Percentiles rank a stretch among this genome's conserved stretches.
phyloP scores from a whole-genome alignment of 2,329 filamentous ascomycete species.

The Cercospora zeae-maydis region DNA sequence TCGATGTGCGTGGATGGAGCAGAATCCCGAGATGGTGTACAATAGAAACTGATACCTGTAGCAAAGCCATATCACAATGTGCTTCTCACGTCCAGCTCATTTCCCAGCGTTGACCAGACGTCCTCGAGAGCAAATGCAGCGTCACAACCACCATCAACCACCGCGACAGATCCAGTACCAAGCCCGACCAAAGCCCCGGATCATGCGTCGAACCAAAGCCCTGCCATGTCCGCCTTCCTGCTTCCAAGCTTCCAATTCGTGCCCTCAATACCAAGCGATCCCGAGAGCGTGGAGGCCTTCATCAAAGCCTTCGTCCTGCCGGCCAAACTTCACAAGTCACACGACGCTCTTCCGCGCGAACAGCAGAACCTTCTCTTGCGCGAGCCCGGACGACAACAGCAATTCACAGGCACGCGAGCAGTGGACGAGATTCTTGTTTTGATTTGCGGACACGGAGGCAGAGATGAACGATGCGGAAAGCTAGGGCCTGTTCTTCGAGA shows the following conservation, averaged over 20 bases:
- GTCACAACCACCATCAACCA: conserved; percentile 8
- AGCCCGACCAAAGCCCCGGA: conserved; percentile 31
- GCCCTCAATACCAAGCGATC: conserved; percentile 63
- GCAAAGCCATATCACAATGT: conserved; percentile 77
- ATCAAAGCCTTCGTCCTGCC: conserved; percentile 66
- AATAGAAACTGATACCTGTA: conserved; percentile 22
- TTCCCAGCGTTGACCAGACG: conserved; percentile 51
- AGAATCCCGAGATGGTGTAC: not conserved
- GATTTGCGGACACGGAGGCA: conserved; percentile 80
- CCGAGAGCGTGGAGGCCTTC: conserved; percentile 51
- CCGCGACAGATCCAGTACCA: not conserved
- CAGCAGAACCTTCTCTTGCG: conserved; percentile 47
- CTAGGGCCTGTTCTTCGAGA: conserved; percentile 68
- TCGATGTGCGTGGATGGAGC: conserved; percentile 42
- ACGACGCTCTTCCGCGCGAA: conserved; percentile 55
- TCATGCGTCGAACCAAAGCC: conserved; percentile 20
- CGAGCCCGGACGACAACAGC: conserved; percentile 46
- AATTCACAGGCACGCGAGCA: conserved; percentile 56
- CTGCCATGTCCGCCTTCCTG: conserved; percentile 63
- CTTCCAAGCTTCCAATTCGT: conserved; percentile 82
- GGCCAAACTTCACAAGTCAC: conserved; percentile 57
- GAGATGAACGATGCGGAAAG: conserved; percentile 78
- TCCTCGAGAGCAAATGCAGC: conserved; percentile 9
- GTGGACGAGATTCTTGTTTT: conserved; percentile 70
- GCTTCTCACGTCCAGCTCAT: conserved; percentile 71